Base-by-base conservation (phyloP, 345 rosid species). In the Brassica juncea region DNA sequence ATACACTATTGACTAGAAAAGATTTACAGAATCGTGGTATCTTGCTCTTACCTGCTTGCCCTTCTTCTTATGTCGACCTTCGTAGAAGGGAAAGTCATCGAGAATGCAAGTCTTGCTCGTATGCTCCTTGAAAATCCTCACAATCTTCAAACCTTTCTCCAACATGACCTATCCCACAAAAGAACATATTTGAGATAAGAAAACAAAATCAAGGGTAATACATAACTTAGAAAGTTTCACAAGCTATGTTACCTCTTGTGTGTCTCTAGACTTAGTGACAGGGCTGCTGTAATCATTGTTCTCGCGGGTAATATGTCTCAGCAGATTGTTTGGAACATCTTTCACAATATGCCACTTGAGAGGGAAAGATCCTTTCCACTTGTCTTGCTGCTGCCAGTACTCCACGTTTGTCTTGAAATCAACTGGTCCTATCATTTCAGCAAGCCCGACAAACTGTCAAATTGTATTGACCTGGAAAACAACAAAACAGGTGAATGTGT, bases 301-400 rank as follows among this genome's bases (percentile, higher is more conserved):
- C 11, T 39, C 12, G 0, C 92, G 90, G 31, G 88, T 92, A n/a
- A 92, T 92, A 81, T 89, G 97, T 83, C 87, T 92, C 89, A 39
- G 47, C 11, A 39, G 9, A 39, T 11, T 39, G 12, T 39, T 39
- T 39, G 47, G 12, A 39, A 39, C 47, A 39, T 39, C 47, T 5
- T 39, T 39, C 47, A 8, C 47, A 39, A 39, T 39, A 39, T 39
- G 47, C 98, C 98, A 94, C 87, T 88, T 92, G 49, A 94, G 87
- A 7, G 92, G 91, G 90, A 92, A 94, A 74, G 87, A 91, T 15
- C 98, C 98, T 72, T 89, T 92, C 98, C 97, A 94, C 85, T 94
- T 94, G 82, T 94, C 97, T 75, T 91, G 97, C 70, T 91, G 97
- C 70, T 94, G 98, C 98, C 97, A 94, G 73, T 88, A 91, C 64